These are phyloP conservation scores for Centaurea solstitialis DNA, from an alignment of 129 eudicot genomes.

Conservation along the genomic window DNA sequence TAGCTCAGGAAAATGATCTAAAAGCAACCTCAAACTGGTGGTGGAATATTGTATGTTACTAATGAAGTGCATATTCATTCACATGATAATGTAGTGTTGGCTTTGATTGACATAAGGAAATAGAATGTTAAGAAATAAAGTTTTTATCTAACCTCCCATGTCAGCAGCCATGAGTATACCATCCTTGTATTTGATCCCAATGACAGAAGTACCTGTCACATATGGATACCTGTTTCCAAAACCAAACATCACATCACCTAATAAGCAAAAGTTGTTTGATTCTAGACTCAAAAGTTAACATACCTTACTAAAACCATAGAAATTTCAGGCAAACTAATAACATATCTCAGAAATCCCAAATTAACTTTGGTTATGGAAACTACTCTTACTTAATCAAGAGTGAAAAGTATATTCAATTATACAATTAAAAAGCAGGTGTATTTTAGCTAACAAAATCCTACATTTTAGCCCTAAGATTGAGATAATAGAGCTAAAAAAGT, in stretches of 20 bases:
- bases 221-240: constrained; percentile 54
- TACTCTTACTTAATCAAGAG: background rate
- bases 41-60: background rate
- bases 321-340: background rate
- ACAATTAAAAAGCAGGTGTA: too few species aligned
- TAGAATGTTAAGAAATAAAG: too few species aligned
- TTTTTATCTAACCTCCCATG: constrained; percentile 72
- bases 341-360: constrained; percentile 3
- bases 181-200: constrained; percentile 85
- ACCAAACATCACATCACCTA: background rate
- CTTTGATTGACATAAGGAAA: background rate
- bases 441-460: background rate
- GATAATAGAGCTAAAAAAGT: background rate
- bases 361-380: background rate
- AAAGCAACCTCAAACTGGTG: background rate
- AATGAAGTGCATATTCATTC: background rate
- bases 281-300: background rate
- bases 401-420: background rate
- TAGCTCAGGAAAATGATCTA: background rate
- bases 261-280: background rate
- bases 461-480: background rate
- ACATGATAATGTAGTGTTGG: background rate
- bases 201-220: constrained; percentile 77
- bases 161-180: constrained; percentile 89
- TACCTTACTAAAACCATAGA: background rate